Conservation (phyloP, 176 grass and related monocot species). For the Chrysopogon serrulatus region DNA sequence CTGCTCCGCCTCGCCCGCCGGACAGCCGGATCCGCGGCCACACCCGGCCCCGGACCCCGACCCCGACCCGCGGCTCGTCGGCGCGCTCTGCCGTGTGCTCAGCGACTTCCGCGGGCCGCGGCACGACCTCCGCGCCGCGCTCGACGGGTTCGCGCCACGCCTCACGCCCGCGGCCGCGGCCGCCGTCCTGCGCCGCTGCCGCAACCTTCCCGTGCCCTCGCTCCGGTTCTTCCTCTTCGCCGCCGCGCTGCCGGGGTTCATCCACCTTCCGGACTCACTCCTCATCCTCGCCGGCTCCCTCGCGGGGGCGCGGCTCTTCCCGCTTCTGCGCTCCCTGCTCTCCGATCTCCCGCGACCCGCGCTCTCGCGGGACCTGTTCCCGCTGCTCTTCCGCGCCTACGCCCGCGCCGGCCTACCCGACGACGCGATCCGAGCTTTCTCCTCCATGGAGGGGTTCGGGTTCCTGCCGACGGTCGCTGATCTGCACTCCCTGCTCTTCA, state of each 20-base stretch:
- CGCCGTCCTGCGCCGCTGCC: conserved; percentile 58
- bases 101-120: conserved; percentile 75
- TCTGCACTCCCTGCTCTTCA: conserved; percentile 60
- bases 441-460: conserved; percentile 56
- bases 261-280: conserved; percentile 45
- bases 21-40: conserved; percentile 8
- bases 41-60: neutral
- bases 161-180: conserved; percentile 53
- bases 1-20: neutral
- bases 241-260: conserved; percentile 40
- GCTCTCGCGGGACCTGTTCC: conserved; percentile 48
- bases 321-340: conserved; percentile 78
- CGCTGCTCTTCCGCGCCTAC: conserved; percentile 77
- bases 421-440: conserved; percentile 56
- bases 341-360: conserved; percentile 44
- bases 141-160: conserved; percentile 36
- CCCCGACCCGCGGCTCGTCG: conserved; percentile 32
- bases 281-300: conserved; percentile 58
- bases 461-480: conserved; percentile 39
- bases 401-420: conserved; percentile 46
- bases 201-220: conserved; percentile 48
- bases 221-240: conserved; percentile 80
- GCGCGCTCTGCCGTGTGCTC: conserved; percentile 67
- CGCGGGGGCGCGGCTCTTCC: conserved; percentile 52
- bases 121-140: conserved; percentile 64